Evolutionary conservation across 768 basidiomycete genomes (phyloP), one percentile per base, ranked within the genome.

Genomic region (Pisolithus orientalis): DNA sequence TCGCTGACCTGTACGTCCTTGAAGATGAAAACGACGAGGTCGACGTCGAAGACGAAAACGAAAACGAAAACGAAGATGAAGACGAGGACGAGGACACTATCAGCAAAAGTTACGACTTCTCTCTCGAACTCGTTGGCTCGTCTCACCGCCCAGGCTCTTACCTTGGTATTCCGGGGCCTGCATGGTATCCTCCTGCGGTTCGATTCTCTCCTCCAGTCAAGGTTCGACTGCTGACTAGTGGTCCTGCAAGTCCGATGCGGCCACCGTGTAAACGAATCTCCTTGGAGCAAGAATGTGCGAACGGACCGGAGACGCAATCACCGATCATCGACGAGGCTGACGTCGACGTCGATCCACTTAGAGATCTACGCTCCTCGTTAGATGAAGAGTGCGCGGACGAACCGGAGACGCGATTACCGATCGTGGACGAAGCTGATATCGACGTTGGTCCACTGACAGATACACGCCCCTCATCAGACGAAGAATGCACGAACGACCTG

Each of bases 91-190:
- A 25, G 25, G 25, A 21, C 1, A 24, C 14, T 10, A 27, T 29
- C 24, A 53, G 39, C n/a, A 54, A 32, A 34, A 48, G 53, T 8
- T 53, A 55, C 28, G 42, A 47, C 9, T 55, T 55, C 28, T 40
- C 32, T 11, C 54, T 50, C 11, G 42, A 13, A 17, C 39, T 43
- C 31, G 47, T 53, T 6, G 54, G 52, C 31, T 24, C 52, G 13
- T 52, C 54, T 10, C 6, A 44, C 16, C 53, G 51, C 7, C 34
- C 44, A 2, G 54, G 54, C 6, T 38, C 44, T 28, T 55, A 54
- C 14, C 47, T 55, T 21, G 16, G 42, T 27, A 17, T 53, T 29
- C 54, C 54, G 7, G 28, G 27, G 14, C 16, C 38, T 17, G 25
- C 27, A 7, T 47, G 51, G 46, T 21, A 13, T 32, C 31, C 17